Base-by-base conservation (phyloP, 2,329 filamentous ascomycete genomes). In the Apiospora aurea region DNA sequence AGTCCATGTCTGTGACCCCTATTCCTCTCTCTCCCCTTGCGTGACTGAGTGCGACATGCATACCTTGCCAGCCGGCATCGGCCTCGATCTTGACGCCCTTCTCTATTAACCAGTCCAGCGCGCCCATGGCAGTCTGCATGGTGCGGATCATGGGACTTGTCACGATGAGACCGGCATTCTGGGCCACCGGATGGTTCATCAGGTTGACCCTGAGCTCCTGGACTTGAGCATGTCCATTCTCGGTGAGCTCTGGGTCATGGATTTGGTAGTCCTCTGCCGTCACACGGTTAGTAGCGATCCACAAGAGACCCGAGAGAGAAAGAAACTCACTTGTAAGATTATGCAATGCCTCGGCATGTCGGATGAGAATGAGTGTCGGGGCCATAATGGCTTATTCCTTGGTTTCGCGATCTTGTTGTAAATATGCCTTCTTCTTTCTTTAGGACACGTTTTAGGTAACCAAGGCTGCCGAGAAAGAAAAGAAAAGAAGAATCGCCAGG, bases 321-420 rank as follows among this genome's bases (percentile, higher is more conserved):
- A n/a, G 8, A 34, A 38, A 86, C 87, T 82, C 83, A 89, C 89
- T 80, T 69, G 82, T 78, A 18, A 83, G 81, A 72, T 90, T 90
- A 79, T 90, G 88, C n/a, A 85, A 78, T 11, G 85, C 88, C 82
- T 98, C 94, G 21, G 94, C 96, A 87, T 98, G 96, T 76, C 96
- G 93, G 78, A 98, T 92, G 78, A 98, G 86, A 76, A 98, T 93
- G 73, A 98, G 77, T 0, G 84, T 88, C 0, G 87, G 87, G 69
- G 87, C 78, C 88, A 90, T 89, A 26, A 2, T 61, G 16, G 11
- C 18, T 38, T 8, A 61, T 29, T 61, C 18, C 29, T 38, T n/a
- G 46, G 8, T 21, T 61, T 11, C 29, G 29, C 21, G 53, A 61
- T 38, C 29, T 34, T 4, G 53, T 38, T 61, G 53, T n/a, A 11